Evolutionary conservation across 805 yeast species (phyloP).

Genomic region (Torulaspora quercuum): DNA sequence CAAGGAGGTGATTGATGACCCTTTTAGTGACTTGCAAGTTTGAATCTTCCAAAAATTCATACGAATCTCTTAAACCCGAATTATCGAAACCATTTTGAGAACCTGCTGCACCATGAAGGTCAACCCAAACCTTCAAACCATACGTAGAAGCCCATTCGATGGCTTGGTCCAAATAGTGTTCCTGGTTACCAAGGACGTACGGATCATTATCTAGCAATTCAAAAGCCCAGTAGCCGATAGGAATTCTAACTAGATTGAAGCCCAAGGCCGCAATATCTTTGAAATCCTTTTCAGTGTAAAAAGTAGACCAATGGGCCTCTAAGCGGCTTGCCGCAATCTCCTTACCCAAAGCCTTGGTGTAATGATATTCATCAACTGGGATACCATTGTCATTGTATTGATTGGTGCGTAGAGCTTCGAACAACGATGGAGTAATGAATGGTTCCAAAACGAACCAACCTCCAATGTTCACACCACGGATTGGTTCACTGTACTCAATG

Average conservation of each 20-base stretch:
- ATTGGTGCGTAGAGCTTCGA: conserved; percentile 47
- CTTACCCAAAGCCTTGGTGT: conserved; percentile 56
- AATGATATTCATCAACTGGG: conserved; percentile 85
- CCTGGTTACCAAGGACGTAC: conserved; percentile 75
- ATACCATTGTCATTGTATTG: conserved; percentile 38
- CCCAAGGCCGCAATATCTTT: conserved; percentile 56
- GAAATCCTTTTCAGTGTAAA: conserved; percentile 73
- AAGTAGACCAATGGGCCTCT: conserved; percentile 71
- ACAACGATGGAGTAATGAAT: conserved; percentile 74
- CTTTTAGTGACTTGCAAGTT: conserved; percentile 53
- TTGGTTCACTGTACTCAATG: conserved; percentile 11
- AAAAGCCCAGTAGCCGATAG: conserved; percentile 96
- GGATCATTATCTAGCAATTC: conserved; percentile 62
- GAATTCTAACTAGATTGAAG: conserved; percentile 81
- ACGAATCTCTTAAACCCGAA: conserved; percentile 73
- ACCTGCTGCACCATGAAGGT: conserved; percentile 95
- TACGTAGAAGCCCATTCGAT: conserved; percentile 66
- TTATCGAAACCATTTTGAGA: conserved; percentile 96
- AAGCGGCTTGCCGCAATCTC: conserved; percentile 52
- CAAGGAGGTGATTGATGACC: conserved; percentile 52
- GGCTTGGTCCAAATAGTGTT: conserved; percentile 67
- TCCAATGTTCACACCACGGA: conserved; percentile 71
- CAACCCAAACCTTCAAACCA: conserved; percentile 78
- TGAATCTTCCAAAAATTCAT: conserved; percentile 49
- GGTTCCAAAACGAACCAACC: conserved; percentile 90